Evolutionary conservation across 306 rosid species (phyloP).

Genomic region (Acacia melanoxylon): DNA sequence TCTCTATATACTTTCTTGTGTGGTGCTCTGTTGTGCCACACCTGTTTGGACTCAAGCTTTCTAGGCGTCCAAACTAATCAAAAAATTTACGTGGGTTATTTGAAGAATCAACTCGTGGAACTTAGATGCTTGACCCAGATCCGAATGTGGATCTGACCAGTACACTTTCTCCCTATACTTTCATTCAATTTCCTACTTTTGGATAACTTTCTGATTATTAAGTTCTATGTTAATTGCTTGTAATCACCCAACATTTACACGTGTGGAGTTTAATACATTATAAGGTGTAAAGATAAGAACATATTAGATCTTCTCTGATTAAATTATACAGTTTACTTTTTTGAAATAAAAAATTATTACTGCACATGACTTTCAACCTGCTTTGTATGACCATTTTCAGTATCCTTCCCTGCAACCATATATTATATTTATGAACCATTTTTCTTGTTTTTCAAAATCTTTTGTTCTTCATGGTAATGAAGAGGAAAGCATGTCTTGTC

Average conservation of each 20-base stretch:
- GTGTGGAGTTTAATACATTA: conserved; percentile 33
- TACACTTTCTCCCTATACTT: too few relatives aligned
- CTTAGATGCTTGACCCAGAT: too few relatives aligned
- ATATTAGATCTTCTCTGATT: conserved; percentile 27
- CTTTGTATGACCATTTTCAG: conserved; percentile 92
- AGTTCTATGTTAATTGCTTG: neutral
- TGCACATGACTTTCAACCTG: conserved; percentile 66
- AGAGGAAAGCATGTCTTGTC: conserved; percentile 19
- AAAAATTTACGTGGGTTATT: too few relatives aligned
- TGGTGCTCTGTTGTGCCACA: too few relatives aligned
- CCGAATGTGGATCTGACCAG: too few relatives aligned
- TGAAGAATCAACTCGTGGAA: too few relatives aligned
- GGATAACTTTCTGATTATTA: neutral
- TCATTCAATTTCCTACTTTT: neutral
- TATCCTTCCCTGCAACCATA: conserved; percentile 26
- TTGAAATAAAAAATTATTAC: neutral
- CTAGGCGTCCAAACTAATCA: too few relatives aligned
- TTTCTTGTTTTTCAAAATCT: neutral
- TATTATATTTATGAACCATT: conserved; percentile 5
- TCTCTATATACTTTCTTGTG: too few relatives aligned
- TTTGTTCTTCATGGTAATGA: neutral
- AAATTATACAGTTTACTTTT: conserved; percentile 2
- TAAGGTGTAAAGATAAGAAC: conserved; percentile 72
- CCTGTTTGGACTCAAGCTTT: too few relatives aligned
- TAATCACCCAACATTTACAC: neutral